Evolutionary conservation across 139 green algal genomes (phyloP).

Genomic region (Edaphochlamys debaryana): DNA sequence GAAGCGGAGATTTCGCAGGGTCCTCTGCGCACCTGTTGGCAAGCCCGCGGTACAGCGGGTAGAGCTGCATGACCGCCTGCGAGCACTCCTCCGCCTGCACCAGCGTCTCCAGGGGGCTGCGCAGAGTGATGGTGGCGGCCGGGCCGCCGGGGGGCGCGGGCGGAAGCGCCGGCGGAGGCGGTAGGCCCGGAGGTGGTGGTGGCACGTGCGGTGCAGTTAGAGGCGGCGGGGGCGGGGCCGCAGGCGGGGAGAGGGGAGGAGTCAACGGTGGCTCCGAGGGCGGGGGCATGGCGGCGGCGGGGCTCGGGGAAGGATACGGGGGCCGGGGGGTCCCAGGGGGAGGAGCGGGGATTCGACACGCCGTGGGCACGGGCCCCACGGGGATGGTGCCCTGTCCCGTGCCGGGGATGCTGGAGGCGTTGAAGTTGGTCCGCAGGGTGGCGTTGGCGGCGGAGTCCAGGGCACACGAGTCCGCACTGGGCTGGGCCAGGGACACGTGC

Average conservation of each 20-base stretch:
- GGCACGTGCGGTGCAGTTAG: neutral
- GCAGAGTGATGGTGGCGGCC: neutral
- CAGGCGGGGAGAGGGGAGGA: neutral
- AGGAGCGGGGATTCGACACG: neutral
- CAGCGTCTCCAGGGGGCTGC: neutral
- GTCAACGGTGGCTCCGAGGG: neutral
- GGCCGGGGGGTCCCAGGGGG: neutral
- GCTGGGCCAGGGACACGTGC: neutral
- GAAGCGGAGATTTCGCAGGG: too few species aligned
- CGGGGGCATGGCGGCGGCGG: neutral
- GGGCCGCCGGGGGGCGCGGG: neutral
- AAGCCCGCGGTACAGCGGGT: neutral
- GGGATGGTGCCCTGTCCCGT: neutral
- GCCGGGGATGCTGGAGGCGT: neutral
- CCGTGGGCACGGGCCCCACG: neutral
- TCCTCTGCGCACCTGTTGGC: neutral
- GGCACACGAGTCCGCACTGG: neutral
- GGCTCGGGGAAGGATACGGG: neutral
- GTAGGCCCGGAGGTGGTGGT: neutral
- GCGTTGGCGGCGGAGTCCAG: too few species aligned
- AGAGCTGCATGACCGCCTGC: slow-evolving; percentile 16
- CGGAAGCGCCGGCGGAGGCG: neutral
- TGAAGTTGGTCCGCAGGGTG: neutral
- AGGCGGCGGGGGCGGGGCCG: neutral
- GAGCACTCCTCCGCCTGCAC: slow-evolving; percentile 31